Conservation (phyloP, 2,329 filamentous ascomycete species). For the Aspergillus sp. region DNA sequence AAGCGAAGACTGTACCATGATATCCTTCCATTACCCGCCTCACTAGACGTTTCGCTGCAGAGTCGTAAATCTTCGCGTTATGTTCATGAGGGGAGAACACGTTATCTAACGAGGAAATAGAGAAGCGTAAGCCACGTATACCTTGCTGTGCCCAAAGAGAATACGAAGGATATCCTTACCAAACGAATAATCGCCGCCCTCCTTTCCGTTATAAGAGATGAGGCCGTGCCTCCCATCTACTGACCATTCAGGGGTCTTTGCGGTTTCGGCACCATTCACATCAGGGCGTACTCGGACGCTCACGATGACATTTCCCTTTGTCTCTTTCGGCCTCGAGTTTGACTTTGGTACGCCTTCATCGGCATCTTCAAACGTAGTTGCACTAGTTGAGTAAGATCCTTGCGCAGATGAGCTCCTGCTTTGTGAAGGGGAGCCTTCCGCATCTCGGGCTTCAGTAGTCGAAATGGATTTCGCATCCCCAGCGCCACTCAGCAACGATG, state of each 20-base stretch:
- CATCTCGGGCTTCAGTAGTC: conserved; percentile 64
- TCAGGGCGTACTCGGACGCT: conserved; percentile 93
- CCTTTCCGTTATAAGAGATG: conserved; percentile 81
- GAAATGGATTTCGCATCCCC: conserved; percentile 75
- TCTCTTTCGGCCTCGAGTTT: conserved; percentile 58
- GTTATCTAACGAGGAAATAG: conserved; percentile 66
- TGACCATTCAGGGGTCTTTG: conserved; percentile 79
- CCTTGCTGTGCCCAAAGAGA: neutral
- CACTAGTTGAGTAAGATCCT: conserved; percentile 87
- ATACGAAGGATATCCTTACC: conserved; percentile 57
- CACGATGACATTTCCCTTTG: conserved; percentile 92
- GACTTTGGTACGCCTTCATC: conserved; percentile 55
- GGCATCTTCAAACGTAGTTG: conserved; percentile 82
- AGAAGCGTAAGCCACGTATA: conserved; percentile 21
- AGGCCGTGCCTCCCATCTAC: conserved; percentile 81
- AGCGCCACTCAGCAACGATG: conserved; percentile 77
- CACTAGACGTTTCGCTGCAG: conserved; percentile 88
- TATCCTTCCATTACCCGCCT: conserved; percentile 98
- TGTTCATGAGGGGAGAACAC: conserved; percentile 93
- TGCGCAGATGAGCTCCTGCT: conserved; percentile 91
- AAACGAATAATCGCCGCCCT: conserved; percentile 90
- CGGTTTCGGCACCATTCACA: conserved; percentile 60
- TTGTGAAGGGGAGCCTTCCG: conserved; percentile 80
- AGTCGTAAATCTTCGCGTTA: conserved; percentile 92
- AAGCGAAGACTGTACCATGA: conserved; percentile 96